Conservation (phyloP, 441 rosid genomes). For the Raphanus hybrid region DNA sequence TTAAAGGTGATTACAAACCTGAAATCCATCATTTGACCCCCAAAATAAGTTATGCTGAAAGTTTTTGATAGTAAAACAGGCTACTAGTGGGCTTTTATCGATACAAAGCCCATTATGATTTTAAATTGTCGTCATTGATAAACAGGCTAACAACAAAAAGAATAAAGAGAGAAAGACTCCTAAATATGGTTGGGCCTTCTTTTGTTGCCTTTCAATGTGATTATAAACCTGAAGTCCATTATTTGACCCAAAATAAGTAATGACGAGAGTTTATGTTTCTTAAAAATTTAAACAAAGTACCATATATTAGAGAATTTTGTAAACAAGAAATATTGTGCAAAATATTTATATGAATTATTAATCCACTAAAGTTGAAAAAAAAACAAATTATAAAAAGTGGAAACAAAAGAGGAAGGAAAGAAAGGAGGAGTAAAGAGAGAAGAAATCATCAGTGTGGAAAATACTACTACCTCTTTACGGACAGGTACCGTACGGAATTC, state of each 20-base stretch:
- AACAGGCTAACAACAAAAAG: background rate
- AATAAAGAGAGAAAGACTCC: no score
- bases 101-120: no score
- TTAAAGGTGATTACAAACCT: background rate
- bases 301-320: background rate
- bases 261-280: background rate
- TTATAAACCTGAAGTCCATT: background rate
- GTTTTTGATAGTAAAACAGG: no score
- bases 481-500: slow-evolving; percentile 41
- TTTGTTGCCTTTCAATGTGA: background rate
- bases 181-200: background rate
- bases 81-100: no score
- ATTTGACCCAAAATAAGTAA: background rate
- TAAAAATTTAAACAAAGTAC: background rate
- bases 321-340: background rate
- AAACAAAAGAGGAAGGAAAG: background rate
- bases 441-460: slow-evolving; percentile 1
- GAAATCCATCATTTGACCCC: background rate
- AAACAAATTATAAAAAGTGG: background rate
- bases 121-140: background rate
- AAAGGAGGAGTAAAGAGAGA: background rate
- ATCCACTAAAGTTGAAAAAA: background rate
- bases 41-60: background rate
- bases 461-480: slow-evolving; percentile 22
- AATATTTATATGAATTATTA: background rate